These are phyloP conservation scores for Colletotrichum plurivorum DNA, from an alignment of 2,329 filamentous ascomycete genomes.

Conservation along the genomic window DNA sequence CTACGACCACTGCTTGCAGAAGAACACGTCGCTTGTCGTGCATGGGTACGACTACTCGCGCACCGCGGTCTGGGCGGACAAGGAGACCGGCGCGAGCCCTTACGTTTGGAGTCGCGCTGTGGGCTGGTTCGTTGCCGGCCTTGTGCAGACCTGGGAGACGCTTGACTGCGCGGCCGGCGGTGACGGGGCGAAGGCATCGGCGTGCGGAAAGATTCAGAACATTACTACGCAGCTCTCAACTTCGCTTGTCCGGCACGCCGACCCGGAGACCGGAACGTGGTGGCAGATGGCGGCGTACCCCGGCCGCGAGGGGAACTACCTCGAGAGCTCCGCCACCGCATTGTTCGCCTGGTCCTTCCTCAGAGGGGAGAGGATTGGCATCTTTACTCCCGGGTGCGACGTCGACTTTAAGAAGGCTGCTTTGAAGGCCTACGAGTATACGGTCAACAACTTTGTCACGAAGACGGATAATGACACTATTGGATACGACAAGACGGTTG, in stretches of 20 bases:
- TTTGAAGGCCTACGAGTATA: conserved; percentile 36
- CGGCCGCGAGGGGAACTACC: conserved; percentile 38
- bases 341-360: conserved; percentile 38
- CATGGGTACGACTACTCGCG: conserved; percentile 41
- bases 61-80: conserved; percentile 39
- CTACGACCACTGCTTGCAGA: conserved; percentile 34
- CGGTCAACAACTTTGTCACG: conserved; percentile 28
- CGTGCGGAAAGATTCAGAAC: conserved; percentile 21
- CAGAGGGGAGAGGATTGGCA: conserved; percentile 27
- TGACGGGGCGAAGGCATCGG: background rate
- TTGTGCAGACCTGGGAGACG: conserved; percentile 40
- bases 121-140: conserved; percentile 39
- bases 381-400: background rate
- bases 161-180: conserved; percentile 21
- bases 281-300: conserved; percentile 39
- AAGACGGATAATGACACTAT: conserved; percentile 34
- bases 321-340: conserved; percentile 41
- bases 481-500: conserved; percentile 54
- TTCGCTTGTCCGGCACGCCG: conserved; percentile 24
- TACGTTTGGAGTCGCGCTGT: conserved; percentile 40
- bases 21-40: conserved; percentile 29
- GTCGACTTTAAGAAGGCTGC: conserved; percentile 21
- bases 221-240: conserved; percentile 21
- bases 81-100: conserved; percentile 39
- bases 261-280: conserved; percentile 35